Evolutionary conservation across 305 asterid genomes (phyloP), one percentile per base, ranked within the genome.

Genomic region (Rubia occidens): DNA sequence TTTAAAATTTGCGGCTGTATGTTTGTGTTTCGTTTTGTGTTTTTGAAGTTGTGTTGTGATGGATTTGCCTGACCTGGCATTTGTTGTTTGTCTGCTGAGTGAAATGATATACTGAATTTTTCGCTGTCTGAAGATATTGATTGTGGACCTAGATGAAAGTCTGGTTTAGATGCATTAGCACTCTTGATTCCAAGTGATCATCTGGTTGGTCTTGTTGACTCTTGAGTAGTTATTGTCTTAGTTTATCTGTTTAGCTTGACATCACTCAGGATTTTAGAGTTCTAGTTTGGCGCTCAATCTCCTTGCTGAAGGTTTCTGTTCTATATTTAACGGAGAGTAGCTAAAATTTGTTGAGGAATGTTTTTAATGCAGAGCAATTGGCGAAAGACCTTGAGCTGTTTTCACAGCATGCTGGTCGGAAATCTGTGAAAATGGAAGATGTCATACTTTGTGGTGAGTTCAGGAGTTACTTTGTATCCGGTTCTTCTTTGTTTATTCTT

Each of bases 391-490:
- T 90, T 65, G 99, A 88, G 71, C 73, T 94, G 82, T 94, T 90
- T 76, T 82, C 99, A 6, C 90, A 87, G 74, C 99, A 94, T 77
- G 97, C 82, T 9, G 85, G 95, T 63, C 96, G 96, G 60, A 94
- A 94, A 86, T 83, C 84, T 21, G 96, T 86, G 67, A 94, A 86
- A 82, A 89, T 86, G 96, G 95, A 94, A 72, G 99, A 94, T 71
- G 96, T 94, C 78, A 86, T 94, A 62, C 95, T 94, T 76, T 78
- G 90, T 62, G 86, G 96, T 89, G 77, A 86, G 84, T 74, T 37
- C 54, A 7, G 11, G 39, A 18, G 32, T 39, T 5, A 21, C 20
- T 24, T 60, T 29, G 40, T 42, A 18, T 26, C 49, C 4, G 29
- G 20, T 49, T 2, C 29, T 18, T 21, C 40, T 43, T 32, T 21